Base-by-base conservation (phyloP, 371 early-diverging fungal genomes). In the Circinella umbellata region DNA sequence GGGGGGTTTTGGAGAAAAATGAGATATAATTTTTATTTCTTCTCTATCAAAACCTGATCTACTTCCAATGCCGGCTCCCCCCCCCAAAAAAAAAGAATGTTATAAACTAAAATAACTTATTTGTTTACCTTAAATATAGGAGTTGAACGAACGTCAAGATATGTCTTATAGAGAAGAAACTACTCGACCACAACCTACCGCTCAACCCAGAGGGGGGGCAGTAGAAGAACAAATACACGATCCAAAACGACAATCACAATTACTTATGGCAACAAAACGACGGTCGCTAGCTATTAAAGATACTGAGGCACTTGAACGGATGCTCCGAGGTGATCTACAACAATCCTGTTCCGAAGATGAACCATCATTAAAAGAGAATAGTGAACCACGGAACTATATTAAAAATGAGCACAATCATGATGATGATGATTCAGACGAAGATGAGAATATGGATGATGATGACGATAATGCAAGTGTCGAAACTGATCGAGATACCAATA, bases 241-340 rank as follows among this genome's bases (percentile, higher is more conserved):
- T 59, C 77, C 80, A 46, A 78, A 74, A 68, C 73, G 79, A 63
- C 82, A 82, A 66, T 85, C 85, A n/a, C 81, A 81, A 17, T n/a
- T 82, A 36, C 69, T 85, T 14, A 82, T 85, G 85, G 81, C 75
- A 67, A 76, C 81, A 4, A 85, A 85, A 59, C 78, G 85, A 34
- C 73, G 80, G 54, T 82, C 85, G 3, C 69, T 81, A 3, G 81
- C 81, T 39, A 75, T 80, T 53, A 82, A 85, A 61, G 85, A 84
- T 36, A 80, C 80, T 0, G 73, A 80, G 51, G 68, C 77, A 36
- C 64, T 84, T 17, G 84, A 84, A 51, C 73, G 77, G 60, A 82
- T 84, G 78, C 70, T 84, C 10, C 67, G 78, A 48, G 82, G 81
- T 13, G 82, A 84, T 68, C 73, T 81, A 39, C 70, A 76, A 18